Conservation (phyloP, 352 stramenopile genomes). For the Phytophthora pseudosyringae region DNA sequence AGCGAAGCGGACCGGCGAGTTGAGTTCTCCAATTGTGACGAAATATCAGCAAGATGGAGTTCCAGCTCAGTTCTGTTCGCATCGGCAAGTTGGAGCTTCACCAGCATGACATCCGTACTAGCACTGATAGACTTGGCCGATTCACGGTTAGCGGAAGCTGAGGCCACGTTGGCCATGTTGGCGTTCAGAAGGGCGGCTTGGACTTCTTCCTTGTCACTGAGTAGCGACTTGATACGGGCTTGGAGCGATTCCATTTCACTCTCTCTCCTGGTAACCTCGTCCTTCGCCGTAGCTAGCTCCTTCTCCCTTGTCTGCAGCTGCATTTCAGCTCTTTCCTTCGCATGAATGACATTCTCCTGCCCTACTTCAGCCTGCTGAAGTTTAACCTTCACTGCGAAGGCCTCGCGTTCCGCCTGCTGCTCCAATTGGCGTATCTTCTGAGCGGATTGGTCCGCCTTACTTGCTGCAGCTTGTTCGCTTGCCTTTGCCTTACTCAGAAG, state of each 20-base stretch:
- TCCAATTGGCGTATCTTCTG: conserved; percentile 39
- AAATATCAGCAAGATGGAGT: conserved; percentile 53
- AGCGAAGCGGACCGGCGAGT: conserved; percentile 45
- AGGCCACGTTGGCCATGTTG: conserved; percentile 33
- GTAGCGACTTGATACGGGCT: conserved; percentile 38
- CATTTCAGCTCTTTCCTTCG: conserved; percentile 37
- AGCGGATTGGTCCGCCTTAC: conserved; percentile 37
- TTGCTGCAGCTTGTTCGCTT: conserved; percentile 45
- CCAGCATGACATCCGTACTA: conserved; percentile 56
- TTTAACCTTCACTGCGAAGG: conserved; percentile 42
- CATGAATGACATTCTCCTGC: conserved; percentile 24
- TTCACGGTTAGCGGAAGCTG: conserved; percentile 18
- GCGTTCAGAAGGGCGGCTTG: conserved; percentile 41
- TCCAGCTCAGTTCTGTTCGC: conserved; percentile 62
- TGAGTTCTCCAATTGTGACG: conserved; percentile 53
- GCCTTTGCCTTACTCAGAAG: conserved; percentile 48
- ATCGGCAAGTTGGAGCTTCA: conserved; percentile 67
- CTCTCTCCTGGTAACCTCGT: conserved; percentile 29
- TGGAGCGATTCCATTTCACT: conserved; percentile 40
- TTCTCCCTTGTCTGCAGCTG: conserved; percentile 45
- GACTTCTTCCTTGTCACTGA: conserved; percentile 48
- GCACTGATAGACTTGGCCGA: conserved; percentile 17
- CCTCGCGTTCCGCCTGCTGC: conserved; percentile 47
- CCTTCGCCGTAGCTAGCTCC: conserved; percentile 32
- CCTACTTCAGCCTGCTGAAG: conserved; percentile 46